These are phyloP conservation scores for Magnolia sinica DNA, from an alignment of 164 flowering plant genomes.

Conservation along the genomic window DNA sequence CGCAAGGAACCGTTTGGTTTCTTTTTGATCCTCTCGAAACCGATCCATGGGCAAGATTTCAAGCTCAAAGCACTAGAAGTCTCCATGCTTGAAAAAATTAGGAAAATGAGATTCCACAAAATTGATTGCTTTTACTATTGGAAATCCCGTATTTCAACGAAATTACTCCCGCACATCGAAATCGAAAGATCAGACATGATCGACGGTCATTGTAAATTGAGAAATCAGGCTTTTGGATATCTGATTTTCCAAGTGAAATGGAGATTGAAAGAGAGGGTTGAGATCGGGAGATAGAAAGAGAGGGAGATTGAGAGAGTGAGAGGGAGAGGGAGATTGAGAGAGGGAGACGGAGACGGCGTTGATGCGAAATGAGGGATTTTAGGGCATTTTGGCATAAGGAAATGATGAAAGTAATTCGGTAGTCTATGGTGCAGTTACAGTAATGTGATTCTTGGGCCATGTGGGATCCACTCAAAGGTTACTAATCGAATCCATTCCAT, in stretches of 20 bases:
- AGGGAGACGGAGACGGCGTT: too few relatives aligned
- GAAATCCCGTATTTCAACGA: neutral
- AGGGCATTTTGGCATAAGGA: too few relatives aligned
- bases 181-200: constrained; percentile 1
- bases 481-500: too few relatives aligned
- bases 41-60: constrained; percentile 28
- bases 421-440: too few relatives aligned
- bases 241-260: neutral
- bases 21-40: constrained; percentile 20
- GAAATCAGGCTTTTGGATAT: neutral
- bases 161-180: neutral
- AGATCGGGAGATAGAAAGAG: too few relatives aligned
- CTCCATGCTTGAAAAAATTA: constrained; percentile 29
- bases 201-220: neutral
- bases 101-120: neutral
- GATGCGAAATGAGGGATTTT: too few relatives aligned
- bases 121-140: neutral
- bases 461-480: too few relatives aligned
- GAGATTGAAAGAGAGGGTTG: too few relatives aligned
- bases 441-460: too few relatives aligned
- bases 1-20: constrained; percentile 29
- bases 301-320: too few relatives aligned
- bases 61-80: constrained; percentile 27
- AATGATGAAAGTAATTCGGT: too few relatives aligned
- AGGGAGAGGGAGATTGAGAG: too few relatives aligned